Evolutionary conservation across 2,329 filamentous ascomycete genomes (phyloP), one percentile per base, ranked within the genome.

Genomic region (Geosmithia morbida): DNA sequence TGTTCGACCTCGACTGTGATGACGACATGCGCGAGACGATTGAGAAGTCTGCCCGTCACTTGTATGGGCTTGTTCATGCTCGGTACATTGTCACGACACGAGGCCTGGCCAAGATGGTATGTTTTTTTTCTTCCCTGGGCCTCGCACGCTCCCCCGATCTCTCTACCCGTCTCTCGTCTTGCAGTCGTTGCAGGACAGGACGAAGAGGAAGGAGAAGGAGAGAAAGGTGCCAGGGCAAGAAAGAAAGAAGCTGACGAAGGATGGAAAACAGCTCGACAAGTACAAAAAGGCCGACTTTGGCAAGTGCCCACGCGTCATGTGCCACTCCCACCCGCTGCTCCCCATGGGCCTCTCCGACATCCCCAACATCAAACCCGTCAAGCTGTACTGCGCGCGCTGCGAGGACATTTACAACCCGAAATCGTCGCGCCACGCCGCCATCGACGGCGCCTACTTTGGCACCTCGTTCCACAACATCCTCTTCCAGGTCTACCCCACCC

Each of bases 361-460:
- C 2, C 79, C 92, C 52, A 88, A 88, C 66, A 72, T 82, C 56
- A 94, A 89, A 59, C 82, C 90, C 44, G 92, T 96, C 54, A 97
- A 96, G 67, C 85, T 98, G 47, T 98, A 95, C 76, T 98, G 92
- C 67, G 82, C 85, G 44, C 87, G 88, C 57, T 98, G 92, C 72
- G 92, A 98, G 72, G 92, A 98, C 64, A 84, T 94, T 50, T 98
- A 98, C 75, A 97, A 97, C 67, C 92, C 92, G 43, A 98, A 98
- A 66, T 97, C 92, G 3, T 90, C 87, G 18, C 87, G 92, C 26
- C 92, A 98, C 66, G 88, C 89, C 46, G 78, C 85, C 50, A 96
- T 98, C 59, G 92, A 98, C 62, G 92, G 92, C 52, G 92, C 92
- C 53, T 98, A 97, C 74, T 98, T 98, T 56, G 92, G 92, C 56